A percentile compares a stretch with the other conserved stretches of the same genome.
phyloP scores from a whole-genome alignment of 1,284 basidiomycete genomes.

The Blastosporella zonata region DNA sequence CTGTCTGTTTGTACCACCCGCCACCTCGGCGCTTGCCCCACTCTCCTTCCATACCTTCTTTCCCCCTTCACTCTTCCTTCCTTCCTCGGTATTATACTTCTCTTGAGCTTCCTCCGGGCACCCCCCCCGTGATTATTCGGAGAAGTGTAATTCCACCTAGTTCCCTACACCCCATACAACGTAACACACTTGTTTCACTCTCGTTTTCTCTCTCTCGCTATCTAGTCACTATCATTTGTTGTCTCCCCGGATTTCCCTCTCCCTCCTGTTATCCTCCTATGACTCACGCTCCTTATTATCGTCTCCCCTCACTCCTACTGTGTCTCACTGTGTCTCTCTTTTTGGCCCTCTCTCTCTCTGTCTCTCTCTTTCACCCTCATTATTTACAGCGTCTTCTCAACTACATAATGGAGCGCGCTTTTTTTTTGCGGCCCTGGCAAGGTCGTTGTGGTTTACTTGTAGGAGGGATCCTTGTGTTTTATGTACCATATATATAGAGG shows the following conservation, averaged over 20 bases:
- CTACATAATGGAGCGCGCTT: not conserved
- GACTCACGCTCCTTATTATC: too few relatives aligned
- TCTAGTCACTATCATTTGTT: constrained; percentile 35
- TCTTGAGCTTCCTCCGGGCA: constrained; percentile 16
- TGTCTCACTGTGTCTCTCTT: too few relatives aligned
- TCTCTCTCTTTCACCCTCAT: not conserved
- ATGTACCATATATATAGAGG: constrained; percentile 38
- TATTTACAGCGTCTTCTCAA: not conserved
- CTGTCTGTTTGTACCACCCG: constrained; percentile 17
- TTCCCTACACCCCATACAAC: constrained; percentile 3
- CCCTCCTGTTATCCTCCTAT: not conserved
- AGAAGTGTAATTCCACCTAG: constrained; percentile 17
- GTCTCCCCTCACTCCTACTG: too few relatives aligned
- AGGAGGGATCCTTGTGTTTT: constrained; percentile 30
- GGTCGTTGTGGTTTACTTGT: constrained; percentile 26
- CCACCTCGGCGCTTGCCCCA: constrained; percentile 14
- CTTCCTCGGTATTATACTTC: constrained; percentile 13
- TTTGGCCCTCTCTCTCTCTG: constrained; percentile 3
- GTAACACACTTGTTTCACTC: constrained; percentile 16
- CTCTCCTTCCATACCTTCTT: constrained; percentile 10
- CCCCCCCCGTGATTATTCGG: constrained; percentile 15
- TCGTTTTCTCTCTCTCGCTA: constrained; percentile 26
- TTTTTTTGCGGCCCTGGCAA: constrained; percentile 25
- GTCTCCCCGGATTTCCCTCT: constrained; percentile 16
- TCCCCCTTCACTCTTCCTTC: not conserved